Conservation (phyloP, 2,329 filamentous ascomycete species). For the Samsoniella hepiali region DNA sequence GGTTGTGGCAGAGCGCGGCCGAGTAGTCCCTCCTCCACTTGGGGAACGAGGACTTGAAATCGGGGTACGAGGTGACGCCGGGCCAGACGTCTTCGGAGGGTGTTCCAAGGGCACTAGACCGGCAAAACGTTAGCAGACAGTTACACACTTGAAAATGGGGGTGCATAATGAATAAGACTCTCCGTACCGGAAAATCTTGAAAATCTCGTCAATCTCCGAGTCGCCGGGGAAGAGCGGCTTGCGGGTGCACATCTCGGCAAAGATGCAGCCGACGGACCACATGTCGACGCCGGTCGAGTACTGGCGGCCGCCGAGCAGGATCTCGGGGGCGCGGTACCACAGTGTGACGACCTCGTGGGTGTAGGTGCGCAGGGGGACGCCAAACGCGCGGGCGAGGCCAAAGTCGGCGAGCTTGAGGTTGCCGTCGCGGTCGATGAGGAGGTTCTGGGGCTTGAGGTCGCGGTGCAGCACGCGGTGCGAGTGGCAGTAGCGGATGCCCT, state of each 20-base stretch:
- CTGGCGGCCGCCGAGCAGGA: conserved; percentile 83
- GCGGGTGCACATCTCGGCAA: conserved; percentile 93
- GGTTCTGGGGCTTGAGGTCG: conserved; percentile 86
- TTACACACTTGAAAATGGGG: background rate
- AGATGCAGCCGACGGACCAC: conserved; percentile 94
- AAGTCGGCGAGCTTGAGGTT: conserved; percentile 92
- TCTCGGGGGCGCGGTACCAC: conserved; percentile 90
- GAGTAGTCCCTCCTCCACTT: conserved; percentile 77
- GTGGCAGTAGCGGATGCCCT: conserved; percentile 85
- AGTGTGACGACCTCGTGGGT: conserved; percentile 94
- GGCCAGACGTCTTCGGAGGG: conserved; percentile 81
- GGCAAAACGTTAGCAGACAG: background rate
- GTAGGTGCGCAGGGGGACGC: conserved; percentile 85
- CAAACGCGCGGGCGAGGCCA: conserved; percentile 83
- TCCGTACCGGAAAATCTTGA: conserved; percentile 65
- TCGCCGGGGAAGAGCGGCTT: conserved; percentile 92
- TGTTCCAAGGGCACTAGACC: conserved; percentile 68
- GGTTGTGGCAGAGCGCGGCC: conserved; percentile 63
- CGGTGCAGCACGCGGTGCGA: conserved; percentile 83
- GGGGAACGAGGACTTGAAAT: conserved; percentile 89
- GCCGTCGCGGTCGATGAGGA: conserved; percentile 80
- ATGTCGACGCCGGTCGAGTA: conserved; percentile 95
- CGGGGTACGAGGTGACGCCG: conserved; percentile 89
- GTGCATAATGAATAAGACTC: too few relatives aligned
- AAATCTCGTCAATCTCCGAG: conserved; percentile 56